Evolutionary conservation across 2,329 filamentous ascomycete genomes (phyloP), one percentile per base, ranked within the genome.

Genomic region (Colletotrichum sp.): DNA sequence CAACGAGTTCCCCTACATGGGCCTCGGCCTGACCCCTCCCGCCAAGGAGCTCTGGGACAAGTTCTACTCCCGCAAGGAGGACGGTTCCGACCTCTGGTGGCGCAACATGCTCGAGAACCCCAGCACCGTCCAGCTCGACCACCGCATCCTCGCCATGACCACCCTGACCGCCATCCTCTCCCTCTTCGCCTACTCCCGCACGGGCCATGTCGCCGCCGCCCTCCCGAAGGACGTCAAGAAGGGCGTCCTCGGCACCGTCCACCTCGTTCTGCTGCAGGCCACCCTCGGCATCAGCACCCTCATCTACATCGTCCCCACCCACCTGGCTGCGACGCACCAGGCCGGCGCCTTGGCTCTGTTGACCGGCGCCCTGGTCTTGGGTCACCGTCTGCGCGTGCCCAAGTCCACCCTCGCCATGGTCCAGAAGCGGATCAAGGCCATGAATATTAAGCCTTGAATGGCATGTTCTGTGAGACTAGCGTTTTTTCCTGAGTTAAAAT

Each of bases 1-100:
- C 89, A 99, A 99, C 84, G 96, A 99, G 85, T 98, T 99, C 84
- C 97, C 97, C 8, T 95, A 91, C 85, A 99, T 99, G 97, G 97
- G 97, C 10, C 85, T 92, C 5, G 95, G 96, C 13, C 87, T 98
- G 26, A 90, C 95, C 1, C 96, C 96, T 2, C 96, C 96, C 1
- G 92, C 90, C 81, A 89, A 91, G 12, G 96, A 98, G 86, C 92
- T 98, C 36, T 96, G 95, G 84, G 93, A 96, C 81, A 88, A 91
- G 48, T 97, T 95, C 87, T 98, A 98, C 90, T 93, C 93, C 73
- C 94, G 96, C 80, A 91, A 90, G 73, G 89, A 93, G 55, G 95
- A 98, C 83, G 88, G 91, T 56, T 93, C 93, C 15, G 97, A 99
- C 81, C 88, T 98, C 21, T 96, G 94, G 92, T 99, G 97, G 97